A percentile compares a stretch with the other conserved stretches of the same genome.
Conservation (phyloP, 2,329 filamentous ascomycete genomes). For the Monilinia aucupariae region DNA sequence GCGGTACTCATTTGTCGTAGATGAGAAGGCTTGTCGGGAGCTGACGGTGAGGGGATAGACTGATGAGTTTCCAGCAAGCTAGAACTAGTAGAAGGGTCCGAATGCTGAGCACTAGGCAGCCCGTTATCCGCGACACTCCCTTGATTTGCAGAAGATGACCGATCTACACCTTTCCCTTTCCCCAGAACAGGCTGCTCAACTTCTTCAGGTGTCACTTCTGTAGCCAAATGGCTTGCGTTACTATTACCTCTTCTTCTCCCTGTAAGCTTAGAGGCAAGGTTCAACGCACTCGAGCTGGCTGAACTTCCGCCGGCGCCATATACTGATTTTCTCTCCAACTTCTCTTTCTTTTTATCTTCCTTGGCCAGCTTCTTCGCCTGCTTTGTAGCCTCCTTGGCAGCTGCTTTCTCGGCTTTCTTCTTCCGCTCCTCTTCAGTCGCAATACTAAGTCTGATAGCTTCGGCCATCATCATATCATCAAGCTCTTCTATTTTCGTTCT, state of each 20-base stretch:
- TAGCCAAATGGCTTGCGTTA: conserved; percentile 52
- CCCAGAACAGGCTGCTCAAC: conserved; percentile 30
- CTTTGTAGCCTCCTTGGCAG: conserved; percentile 68
- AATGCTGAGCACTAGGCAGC: conserved; percentile 25
- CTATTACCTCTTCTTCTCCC: conserved; percentile 56
- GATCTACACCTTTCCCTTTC: conserved; percentile 69
- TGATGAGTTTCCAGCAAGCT: conserved; percentile 38
- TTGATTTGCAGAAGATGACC: conserved; percentile 33
- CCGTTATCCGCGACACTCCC: conserved; percentile 20
- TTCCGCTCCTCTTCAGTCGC: conserved; percentile 90
- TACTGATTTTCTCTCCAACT: conserved; percentile 52
- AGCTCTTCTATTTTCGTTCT: conserved; percentile 74
- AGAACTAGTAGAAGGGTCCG: conserved; percentile 24
- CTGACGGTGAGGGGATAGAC: conserved; percentile 42
- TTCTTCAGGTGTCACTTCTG: conserved; percentile 49
- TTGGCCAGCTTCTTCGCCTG: conserved; percentile 82
- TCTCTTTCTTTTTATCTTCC: conserved; percentile 64
- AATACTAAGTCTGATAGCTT: conserved; percentile 87
- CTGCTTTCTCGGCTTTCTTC: conserved; percentile 75
- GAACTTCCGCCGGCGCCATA: conserved; percentile 43
- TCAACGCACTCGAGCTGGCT: conserved; percentile 60
- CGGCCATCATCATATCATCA: conserved; percentile 98
- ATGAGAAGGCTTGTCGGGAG: conserved; percentile 59
- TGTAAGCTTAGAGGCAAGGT: conserved; percentile 32
- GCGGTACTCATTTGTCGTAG: conserved; percentile 80